Base-by-base conservation (phyloP, 192 early-diverging fungal species). In the Phlyctochytrium arcticum region DNA sequence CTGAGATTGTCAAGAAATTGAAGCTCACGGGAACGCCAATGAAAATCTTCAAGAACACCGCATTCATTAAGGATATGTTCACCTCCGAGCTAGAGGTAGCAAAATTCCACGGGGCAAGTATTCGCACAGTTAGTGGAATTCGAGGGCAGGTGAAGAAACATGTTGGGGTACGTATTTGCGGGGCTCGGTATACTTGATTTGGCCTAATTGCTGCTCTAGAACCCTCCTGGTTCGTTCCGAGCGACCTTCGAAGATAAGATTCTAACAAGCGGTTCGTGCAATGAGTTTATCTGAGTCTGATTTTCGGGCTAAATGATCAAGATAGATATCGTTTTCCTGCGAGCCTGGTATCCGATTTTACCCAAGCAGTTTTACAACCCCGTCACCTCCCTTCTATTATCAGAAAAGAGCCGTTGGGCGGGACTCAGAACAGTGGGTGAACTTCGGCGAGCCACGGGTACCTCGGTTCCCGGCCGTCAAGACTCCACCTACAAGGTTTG, bases 211-310 rank as follows among this genome's bases (percentile, higher is more conserved):
- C 35, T 27, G 55, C 33, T 42, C 4, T 75, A 90, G 74, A 92
- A 89, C 71, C 87, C 90, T 0, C 88, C 90, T 42, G 97, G 97
- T 31, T 77, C 80, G 64, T 99, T 93, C 85, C 88, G 97, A 54
- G 97, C 97, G 6, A 92, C 94, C 7, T 99, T 99, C 72, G 97
- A 99, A 78, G 97, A 98, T 77, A 93, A 91, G 77, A 82, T 99
- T 46, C 73, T 96, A 72, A 90, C 91, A 89, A 92, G 91, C 73
- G 89, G 87, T 90, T 77, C 51, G 69, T 54, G 54, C 30, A 19
- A 15, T 48, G 4, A 49, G 24, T 17, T 10, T 47, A 58, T 23
- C 6, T 64, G 2, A 8, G 8, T 6, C 7, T 10, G 10, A 27
- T 27, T 9, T 50, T 31, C 36, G 12, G 17, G 30, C 12, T 24